These are phyloP conservation scores for Athelia sp. DNA, from an alignment of 1,284 basidiomycete species.

Conservation along the genomic window DNA sequence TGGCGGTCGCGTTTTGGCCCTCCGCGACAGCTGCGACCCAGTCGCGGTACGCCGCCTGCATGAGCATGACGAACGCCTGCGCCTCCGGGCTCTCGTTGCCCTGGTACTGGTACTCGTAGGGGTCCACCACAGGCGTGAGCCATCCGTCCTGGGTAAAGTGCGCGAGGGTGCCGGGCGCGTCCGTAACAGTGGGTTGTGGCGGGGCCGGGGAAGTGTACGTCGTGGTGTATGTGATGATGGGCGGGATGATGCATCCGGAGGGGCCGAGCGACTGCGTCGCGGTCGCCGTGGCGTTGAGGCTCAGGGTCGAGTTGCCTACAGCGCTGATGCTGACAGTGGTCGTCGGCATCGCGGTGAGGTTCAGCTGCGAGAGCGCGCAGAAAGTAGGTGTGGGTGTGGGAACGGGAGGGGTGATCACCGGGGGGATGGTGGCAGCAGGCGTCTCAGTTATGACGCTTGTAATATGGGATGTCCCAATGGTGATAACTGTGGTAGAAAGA, in stretches of 20 bases:
- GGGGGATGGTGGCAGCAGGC: too few relatives aligned
- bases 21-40: conserved; percentile 47
- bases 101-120: conserved; percentile 43
- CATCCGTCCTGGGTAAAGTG: conserved; percentile 56
- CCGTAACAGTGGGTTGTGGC: conserved; percentile 10
- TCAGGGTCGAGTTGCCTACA: too few relatives aligned
- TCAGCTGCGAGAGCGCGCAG: too few relatives aligned
- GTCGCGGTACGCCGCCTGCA: conserved; percentile 69
- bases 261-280: background rate
- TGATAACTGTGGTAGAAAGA: too few relatives aligned
- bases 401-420: too few relatives aligned
- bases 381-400: too few relatives aligned
- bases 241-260: conserved; percentile 1
- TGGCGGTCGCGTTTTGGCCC: too few relatives aligned
- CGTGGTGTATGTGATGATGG: conserved; percentile 7
- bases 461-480: too few relatives aligned
- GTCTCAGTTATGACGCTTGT: too few relatives aligned
- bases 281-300: too few relatives aligned
- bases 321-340: too few relatives aligned
- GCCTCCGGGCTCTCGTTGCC: conserved; percentile 51
- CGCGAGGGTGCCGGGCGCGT: conserved; percentile 17
- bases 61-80: conserved; percentile 66
- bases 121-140: conserved; percentile 70
- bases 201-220: conserved; percentile 4
- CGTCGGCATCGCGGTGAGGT: too few relatives aligned